Evolutionary conservation across 257 asterid genomes (phyloP).

Genomic region (Gentiana dahurica): DNA sequence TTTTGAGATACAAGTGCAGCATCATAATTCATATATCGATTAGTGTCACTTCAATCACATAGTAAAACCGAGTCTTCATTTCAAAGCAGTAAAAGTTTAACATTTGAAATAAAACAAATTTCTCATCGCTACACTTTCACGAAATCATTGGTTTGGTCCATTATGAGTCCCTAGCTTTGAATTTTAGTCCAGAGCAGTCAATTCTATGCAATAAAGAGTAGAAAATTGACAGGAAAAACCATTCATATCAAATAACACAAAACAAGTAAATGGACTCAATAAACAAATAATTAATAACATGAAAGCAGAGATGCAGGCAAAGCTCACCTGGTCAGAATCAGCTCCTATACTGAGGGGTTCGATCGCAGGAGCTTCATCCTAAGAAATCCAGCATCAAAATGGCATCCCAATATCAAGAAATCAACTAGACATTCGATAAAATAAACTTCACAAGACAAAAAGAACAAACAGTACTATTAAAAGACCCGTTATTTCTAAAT

Average conservation of each 20-base stretch:
- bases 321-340: slow-evolving; percentile 19
- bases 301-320: background rate
- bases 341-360: slow-evolving; percentile 10
- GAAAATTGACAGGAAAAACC: too few species aligned
- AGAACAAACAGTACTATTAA: background rate
- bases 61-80: too few species aligned
- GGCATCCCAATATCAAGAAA: background rate
- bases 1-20: too few species aligned
- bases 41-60: too few species aligned
- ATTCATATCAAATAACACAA: background rate
- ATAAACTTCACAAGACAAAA: background rate
- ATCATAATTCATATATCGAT: too few species aligned
- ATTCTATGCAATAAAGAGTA: too few species aligned
- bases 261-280: background rate
- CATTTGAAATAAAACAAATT: too few species aligned
- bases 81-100: too few species aligned
- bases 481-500: background rate
- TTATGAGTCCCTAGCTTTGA: too few species aligned
- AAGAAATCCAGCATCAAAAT: background rate
- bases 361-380: slow-evolving; percentile 18
- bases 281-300: background rate
- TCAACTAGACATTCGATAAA: background rate
- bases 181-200: too few species aligned
- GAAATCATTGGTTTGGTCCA: too few species aligned
- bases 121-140: too few species aligned